phyloP scores from a whole-genome alignment of 1,139 yeast species.

The Petasospora fabianii region DNA sequence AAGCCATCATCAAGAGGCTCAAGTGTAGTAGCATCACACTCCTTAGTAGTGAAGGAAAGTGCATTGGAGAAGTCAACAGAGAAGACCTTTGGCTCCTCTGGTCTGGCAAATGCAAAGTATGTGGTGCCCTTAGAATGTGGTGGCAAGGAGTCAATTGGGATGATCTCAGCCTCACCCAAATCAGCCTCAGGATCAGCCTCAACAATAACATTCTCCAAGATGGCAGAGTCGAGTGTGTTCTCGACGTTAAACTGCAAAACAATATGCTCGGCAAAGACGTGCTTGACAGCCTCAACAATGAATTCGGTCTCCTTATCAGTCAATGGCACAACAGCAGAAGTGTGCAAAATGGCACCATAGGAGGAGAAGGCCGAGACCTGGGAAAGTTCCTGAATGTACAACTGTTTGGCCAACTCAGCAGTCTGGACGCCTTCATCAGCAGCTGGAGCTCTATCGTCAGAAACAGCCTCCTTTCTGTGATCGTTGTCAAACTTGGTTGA shows the following conservation, averaged over 20 bases:
- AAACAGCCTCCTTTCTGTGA: constrained; percentile 12
- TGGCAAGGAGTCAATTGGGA: constrained; percentile 67
- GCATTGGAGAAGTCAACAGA: constrained; percentile 58
- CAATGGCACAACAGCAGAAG: constrained; percentile 63
- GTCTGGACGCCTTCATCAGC: constrained; percentile 24
- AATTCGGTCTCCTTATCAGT: constrained; percentile 95
- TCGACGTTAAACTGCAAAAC: constrained; percentile 83
- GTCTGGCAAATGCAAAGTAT: constrained; percentile 72
- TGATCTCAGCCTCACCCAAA: constrained; percentile 20
- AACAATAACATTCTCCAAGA: constrained; percentile 78
- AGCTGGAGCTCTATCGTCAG: constrained; percentile 4
- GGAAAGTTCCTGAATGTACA: constrained; percentile 62
- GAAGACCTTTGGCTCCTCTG: constrained; percentile 39
- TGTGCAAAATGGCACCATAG: constrained; percentile 74
- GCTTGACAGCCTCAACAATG: constrained; percentile 81
- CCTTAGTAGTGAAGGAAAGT: constrained; percentile 74
- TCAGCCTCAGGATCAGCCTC: constrained; percentile 48
- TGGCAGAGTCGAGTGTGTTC: constrained; percentile 77
- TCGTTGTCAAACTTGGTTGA: constrained; percentile 31
- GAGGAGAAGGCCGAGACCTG: constrained; percentile 62
- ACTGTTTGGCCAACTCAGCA: constrained; percentile 45
- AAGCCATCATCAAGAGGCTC: constrained; percentile 76
- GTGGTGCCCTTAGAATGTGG: constrained; percentile 74
- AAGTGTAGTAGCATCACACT: constrained; percentile 72
- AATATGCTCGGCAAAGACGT: constrained; percentile 69